These are phyloP conservation scores for Citrus maxima DNA, from an alignment of 345 rosid species.

Conservation along the genomic window DNA sequence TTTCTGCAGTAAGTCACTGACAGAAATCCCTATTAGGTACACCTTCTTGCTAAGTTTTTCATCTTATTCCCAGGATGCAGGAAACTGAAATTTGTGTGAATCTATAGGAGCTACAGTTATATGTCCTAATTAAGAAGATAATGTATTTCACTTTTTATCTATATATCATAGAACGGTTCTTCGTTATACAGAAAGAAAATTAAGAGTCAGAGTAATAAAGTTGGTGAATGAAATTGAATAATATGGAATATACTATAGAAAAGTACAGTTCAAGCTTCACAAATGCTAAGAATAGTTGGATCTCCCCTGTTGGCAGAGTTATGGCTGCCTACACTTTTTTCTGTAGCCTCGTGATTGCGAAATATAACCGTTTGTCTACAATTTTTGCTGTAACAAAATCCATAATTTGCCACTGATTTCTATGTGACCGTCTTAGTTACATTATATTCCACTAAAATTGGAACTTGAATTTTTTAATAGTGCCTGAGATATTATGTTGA, in stretches of 20 bases:
- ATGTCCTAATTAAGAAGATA: neutral
- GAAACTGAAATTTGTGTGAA: neutral
- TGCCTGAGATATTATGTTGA: neutral
- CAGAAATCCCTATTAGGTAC: constrained; percentile 64
- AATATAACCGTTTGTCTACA: neutral
- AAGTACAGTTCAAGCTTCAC: neutral
- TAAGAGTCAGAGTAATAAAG: neutral
- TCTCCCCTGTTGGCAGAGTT: neutral
- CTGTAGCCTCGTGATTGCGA: neutral
- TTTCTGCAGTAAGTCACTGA: constrained; percentile 38
- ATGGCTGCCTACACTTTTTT: neutral
- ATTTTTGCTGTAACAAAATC: neutral
- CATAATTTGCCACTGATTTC: neutral
- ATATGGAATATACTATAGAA: neutral
- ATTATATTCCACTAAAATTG: neutral
- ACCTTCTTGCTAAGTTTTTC: neutral
- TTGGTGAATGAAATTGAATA: neutral
- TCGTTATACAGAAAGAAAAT: neutral
- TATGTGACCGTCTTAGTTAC: neutral
- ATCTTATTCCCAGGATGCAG: neutral
- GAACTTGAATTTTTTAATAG: neutral
- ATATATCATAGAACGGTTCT: neutral
- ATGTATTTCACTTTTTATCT: neutral
- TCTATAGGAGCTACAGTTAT: neutral
- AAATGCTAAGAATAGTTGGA: neutral